These are phyloP conservation scores for Betula pendula DNA, from an alignment of 306 rosid genomes.

Conservation along the genomic window DNA sequence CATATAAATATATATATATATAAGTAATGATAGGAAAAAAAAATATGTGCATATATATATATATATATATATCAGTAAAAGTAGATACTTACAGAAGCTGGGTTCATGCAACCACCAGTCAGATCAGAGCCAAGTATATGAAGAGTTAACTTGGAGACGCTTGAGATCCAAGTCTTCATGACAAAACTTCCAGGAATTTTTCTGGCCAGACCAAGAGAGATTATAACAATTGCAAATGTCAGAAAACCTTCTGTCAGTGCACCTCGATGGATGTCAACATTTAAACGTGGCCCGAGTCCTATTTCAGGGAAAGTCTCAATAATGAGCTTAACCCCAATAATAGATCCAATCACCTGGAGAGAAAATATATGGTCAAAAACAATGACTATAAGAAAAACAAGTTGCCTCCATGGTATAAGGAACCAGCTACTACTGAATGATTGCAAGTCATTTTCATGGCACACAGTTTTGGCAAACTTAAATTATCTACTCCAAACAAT, in stretches of 20 bases:
- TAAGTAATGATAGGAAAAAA: neutral
- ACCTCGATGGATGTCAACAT: slow-evolving; percentile 70
- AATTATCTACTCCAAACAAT: neutral
- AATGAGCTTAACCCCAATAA: slow-evolving; percentile 63
- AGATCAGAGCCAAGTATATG: slow-evolving; percentile 86
- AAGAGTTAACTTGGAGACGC: slow-evolving; percentile 77
- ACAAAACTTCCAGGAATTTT: slow-evolving; percentile 63
- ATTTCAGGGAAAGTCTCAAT: slow-evolving; percentile 63
- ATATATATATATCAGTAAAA: neutral
- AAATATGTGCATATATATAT: no score
- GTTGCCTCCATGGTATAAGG: neutral
- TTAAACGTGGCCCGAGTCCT: slow-evolving; percentile 73
- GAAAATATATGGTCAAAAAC: slow-evolving; percentile 18
- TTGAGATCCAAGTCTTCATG: slow-evolving; percentile 96
- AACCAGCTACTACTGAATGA: neutral
- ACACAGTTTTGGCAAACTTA: neutral
- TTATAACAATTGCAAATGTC: slow-evolving; percentile 56
- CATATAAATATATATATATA: no score
- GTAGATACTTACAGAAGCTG: slow-evolving; percentile 70
- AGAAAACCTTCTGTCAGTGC: slow-evolving; percentile 87
- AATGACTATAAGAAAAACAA: slow-evolving; percentile 14
- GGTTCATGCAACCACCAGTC: slow-evolving; percentile 96
- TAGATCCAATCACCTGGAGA: slow-evolving; percentile 77
- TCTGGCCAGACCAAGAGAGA: slow-evolving; percentile 63
- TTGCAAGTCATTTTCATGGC: neutral